Evolutionary conservation across 2,329 filamentous ascomycete species (phyloP), one percentile per base, ranked within the genome.

Genomic region (Sporothrix phasma): DNA sequence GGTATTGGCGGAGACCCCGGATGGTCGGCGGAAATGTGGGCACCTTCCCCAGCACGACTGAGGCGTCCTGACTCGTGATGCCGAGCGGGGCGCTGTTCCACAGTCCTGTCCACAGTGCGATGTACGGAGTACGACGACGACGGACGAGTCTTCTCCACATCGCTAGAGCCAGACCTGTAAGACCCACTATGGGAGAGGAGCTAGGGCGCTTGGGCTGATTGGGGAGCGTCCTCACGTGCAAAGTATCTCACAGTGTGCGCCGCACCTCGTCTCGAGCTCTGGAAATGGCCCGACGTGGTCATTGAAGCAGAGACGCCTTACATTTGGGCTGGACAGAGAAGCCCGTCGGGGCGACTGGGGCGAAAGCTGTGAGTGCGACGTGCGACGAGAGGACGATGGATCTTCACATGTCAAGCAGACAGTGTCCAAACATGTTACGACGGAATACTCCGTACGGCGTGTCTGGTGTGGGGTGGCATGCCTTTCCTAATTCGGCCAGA

Each of bases 1-100:
- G 51, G 64, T 46, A 65, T 65, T 65, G 64, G 60, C 64, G 64
- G 64, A 65, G 62, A 53, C 60, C 59, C 64, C 59, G 64, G 60
- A 51, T 51, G 56, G 56, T 51, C 10, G 51, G 34, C 17, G 26
- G n/a, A 43, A 49, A 41, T 61, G 41, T 45, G 64, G 60, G 53
- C 41, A 65, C 60, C 60, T 65, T 65, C 64, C 64, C 64, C 64
- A 65, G 64, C 64, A 65, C 63, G 63, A 34, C 15, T 31, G 29
- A 29, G 26, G 24, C 39, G 49, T 22, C 59, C 45, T 43, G 31
- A 60, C 65, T 66, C 61, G 65, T 68, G 66, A 67, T 65, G 65
- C 66, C 66, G 66, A 68, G 65, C 62, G 65, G 65, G 65, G 62
- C 59, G n/a, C 39, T 59, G 37, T 59, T 59, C n/a, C n/a, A n/a